phyloP scores from a whole-genome alignment of 2,329 filamentous ascomycete species.

The Xylariaceae sp. region DNA sequence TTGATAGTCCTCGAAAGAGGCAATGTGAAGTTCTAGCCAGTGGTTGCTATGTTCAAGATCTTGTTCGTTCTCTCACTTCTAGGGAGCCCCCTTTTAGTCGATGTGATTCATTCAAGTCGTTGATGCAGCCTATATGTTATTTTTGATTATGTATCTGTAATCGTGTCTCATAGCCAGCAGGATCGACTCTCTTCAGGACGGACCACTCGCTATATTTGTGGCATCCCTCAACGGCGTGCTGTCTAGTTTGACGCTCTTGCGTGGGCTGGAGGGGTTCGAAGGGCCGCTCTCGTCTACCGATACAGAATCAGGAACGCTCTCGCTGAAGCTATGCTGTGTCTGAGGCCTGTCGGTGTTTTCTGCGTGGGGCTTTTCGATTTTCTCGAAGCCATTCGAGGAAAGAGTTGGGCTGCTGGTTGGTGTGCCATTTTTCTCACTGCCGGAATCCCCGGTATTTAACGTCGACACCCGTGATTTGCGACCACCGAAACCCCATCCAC shows the following conservation, averaged over 20 bases:
- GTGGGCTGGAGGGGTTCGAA: slow-evolving; percentile 25
- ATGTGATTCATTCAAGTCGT: too few species aligned
- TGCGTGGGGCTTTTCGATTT: slow-evolving; percentile 31
- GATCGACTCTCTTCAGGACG: too few species aligned
- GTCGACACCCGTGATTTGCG: slow-evolving; percentile 28
- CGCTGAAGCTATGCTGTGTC: slow-evolving; percentile 43
- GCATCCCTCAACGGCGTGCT: too few species aligned
- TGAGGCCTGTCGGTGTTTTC: slow-evolving; percentile 29
- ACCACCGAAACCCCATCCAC: slow-evolving; percentile 36
- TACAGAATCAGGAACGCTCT: slow-evolving; percentile 44
- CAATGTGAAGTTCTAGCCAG: too few species aligned
- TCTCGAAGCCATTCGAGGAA: slow-evolving; percentile 38
- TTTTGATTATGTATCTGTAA: too few species aligned
- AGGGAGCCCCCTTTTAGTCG: too few species aligned
- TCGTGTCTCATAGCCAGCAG: too few species aligned
- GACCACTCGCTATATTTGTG: too few species aligned
- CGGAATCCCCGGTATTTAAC: slow-evolving; percentile 27
- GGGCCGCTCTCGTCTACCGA: slow-evolving; percentile 24
- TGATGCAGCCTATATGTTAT: too few species aligned
- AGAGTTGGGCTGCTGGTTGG: slow-evolving; percentile 33
- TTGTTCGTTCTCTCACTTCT: too few species aligned
- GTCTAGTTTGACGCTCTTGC: slow-evolving; percentile 4
- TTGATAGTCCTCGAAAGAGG: too few species aligned
- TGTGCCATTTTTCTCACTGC: slow-evolving; percentile 33
- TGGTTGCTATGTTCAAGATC: too few species aligned